Percentiles rank a stretch among this genome's conserved stretches.
These are phyloP conservation scores for Ceratobasidium sp. DNA, from an alignment of 1,284 basidiomycete genomes.

Conservation along the genomic window DNA sequence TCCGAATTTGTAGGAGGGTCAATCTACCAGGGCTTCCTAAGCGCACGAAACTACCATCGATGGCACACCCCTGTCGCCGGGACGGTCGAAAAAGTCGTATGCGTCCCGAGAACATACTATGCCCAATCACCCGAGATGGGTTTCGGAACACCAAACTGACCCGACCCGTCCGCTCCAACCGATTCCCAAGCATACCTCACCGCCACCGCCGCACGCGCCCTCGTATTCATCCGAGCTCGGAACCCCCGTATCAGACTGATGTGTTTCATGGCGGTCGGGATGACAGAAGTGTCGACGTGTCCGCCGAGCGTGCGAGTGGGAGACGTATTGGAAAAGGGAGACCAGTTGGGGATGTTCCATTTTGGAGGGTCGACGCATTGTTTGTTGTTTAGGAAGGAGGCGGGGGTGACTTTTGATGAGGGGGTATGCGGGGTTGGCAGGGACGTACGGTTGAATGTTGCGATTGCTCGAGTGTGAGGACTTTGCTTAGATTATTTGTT, in stretches of 20 bases:
- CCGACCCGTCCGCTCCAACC: conserved; percentile 54
- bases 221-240: conserved; percentile 67
- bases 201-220: conserved; percentile 60
- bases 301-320: conserved; percentile 55
- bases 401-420: background rate
- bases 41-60: conserved; percentile 65
- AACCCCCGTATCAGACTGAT: conserved; percentile 65
- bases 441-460: background rate
- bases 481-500: background rate
- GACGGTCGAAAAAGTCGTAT: conserved; percentile 59
- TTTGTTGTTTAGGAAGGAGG: conserved; percentile 58
- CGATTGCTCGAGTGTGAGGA: conserved; percentile 6
- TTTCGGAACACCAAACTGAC: conserved; percentile 50
- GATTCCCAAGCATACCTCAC: conserved; percentile 59
- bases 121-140: conserved; percentile 54
- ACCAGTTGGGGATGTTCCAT: conserved; percentile 66
- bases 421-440: background rate
- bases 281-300: conserved; percentile 70
- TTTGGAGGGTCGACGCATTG: conserved; percentile 66
- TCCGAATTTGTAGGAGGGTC: conserved; percentile 64
- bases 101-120: conserved; percentile 67
- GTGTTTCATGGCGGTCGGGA: conserved; percentile 66
- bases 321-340: conserved; percentile 61
- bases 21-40: conserved; percentile 68
- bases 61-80: conserved; percentile 69